These are phyloP conservation scores for Solanum boliviense DNA, from an alignment of 257 asterid species.

Conservation along the genomic window DNA sequence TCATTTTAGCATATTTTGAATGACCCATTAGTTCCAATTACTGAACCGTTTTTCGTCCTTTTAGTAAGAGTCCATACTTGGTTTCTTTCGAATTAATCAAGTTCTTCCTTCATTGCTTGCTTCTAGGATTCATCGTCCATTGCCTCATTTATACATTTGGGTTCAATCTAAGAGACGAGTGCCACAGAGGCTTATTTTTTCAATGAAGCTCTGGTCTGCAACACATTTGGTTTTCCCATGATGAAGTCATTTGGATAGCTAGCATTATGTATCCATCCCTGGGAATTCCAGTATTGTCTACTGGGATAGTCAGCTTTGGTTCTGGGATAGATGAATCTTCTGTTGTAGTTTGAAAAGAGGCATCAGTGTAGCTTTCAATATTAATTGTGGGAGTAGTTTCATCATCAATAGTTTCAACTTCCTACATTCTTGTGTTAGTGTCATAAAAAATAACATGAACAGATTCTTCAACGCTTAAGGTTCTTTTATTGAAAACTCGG, in stretches of 20 bases:
- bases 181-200: too few species aligned
- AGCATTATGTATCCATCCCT: not conserved
- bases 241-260: not conserved
- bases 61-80: not conserved
- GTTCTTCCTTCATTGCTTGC: not conserved
- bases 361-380: not conserved
- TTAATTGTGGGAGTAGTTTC: not conserved
- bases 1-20: too few species aligned
- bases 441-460: too few species aligned
- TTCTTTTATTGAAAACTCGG: too few species aligned
- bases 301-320: not conserved
- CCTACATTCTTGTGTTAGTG: too few species aligned
- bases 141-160: not conserved
- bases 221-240: not conserved
- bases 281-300: not conserved
- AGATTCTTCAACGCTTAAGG: too few species aligned
- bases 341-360: not conserved
- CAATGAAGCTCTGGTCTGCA: not conserved
- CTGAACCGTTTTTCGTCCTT: not conserved
- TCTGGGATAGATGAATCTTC: not conserved
- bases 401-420: too few species aligned
- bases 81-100: too few species aligned
- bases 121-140: not conserved
- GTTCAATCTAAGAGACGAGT: too few species aligned
- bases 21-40: not conserved